These are phyloP conservation scores for Malassezia arunalokei DNA, from an alignment of 1,284 basidiomycete species.

Conservation along the genomic window DNA sequence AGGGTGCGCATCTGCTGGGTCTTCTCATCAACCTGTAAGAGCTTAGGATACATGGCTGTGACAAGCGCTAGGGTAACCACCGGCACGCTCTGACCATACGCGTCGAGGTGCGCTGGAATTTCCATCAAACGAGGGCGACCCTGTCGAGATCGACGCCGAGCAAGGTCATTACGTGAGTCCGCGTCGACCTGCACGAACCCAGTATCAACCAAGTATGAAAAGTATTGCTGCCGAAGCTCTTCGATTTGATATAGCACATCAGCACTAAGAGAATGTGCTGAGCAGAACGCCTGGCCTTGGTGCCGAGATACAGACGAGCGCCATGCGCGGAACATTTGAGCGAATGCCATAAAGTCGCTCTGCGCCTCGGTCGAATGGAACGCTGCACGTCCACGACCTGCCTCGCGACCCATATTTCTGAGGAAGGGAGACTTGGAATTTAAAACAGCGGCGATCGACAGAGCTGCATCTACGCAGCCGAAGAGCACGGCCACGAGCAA, in stretches of 20 bases:
- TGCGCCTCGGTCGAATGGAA: constrained; percentile 77
- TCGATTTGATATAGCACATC: constrained; percentile 91
- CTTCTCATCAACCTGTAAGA: constrained; percentile 59
- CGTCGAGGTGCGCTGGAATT: constrained; percentile 59
- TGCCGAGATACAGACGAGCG: constrained; percentile 61
- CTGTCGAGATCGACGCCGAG: constrained; percentile 49
- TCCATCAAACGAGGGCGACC: constrained; percentile 58
- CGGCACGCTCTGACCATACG: constrained; percentile 55
- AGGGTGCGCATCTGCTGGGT: constrained; percentile 62
- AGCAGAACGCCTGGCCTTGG: constrained; percentile 56
- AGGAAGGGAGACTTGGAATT: constrained; percentile 84
- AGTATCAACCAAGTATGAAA: constrained; percentile 68
- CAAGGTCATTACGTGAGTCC: constrained; percentile 60
- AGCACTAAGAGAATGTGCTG: constrained; percentile 70
- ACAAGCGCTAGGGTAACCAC: constrained; percentile 71
- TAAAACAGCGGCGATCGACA: constrained; percentile 80
- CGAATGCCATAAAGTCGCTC: constrained; percentile 76
- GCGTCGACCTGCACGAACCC: constrained; percentile 65
- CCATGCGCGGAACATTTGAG: constrained; percentile 82
- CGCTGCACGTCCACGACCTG: constrained; percentile 66
- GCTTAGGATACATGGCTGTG: constrained; percentile 82
- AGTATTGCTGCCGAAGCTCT: constrained; percentile 84
- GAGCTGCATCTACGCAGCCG: constrained; percentile 80
- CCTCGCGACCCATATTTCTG: constrained; percentile 66
- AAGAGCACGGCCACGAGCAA: constrained; percentile 74